These are phyloP conservation scores for Carpinus viminea DNA, from an alignment of 306 rosid species.

Conservation along the genomic window DNA sequence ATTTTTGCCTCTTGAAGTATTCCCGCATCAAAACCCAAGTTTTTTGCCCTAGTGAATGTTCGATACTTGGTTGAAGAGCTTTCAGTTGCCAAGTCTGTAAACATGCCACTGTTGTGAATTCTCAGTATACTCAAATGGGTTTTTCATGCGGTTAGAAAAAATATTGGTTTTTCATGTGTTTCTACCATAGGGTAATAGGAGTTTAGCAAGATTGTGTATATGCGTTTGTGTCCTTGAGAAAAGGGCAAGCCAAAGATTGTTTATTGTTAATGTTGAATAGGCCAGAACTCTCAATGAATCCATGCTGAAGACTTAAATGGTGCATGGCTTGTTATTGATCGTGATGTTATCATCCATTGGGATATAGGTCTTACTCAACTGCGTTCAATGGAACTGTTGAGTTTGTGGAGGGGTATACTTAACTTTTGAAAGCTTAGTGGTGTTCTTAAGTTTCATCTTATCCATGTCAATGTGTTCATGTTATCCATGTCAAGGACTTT, in stretches of 20 bases:
- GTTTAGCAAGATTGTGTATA: background rate
- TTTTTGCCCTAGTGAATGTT: background rate
- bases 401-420: background rate
- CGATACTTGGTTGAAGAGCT: background rate
- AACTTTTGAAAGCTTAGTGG: background rate
- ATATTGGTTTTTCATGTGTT: too few relatives aligned
- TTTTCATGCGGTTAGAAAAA: background rate
- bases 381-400: background rate
- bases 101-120: background rate
- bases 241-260: background rate
- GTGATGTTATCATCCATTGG: background rate
- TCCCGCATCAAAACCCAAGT: background rate
- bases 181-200: background rate
- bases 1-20: background rate
- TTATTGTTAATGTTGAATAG: background rate
- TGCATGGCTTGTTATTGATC: background rate
- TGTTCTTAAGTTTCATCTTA: background rate
- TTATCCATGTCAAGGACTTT: background rate
- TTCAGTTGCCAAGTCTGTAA: background rate
- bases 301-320: background rate
- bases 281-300: background rate
- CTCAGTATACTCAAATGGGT: background rate
- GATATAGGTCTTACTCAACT: constrained; percentile 5
- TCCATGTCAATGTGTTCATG: too few relatives aligned
- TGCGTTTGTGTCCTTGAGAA: background rate